phyloP scores from a whole-genome alignment of 768 basidiomycete species.

The Amanita brunnescens region DNA sequence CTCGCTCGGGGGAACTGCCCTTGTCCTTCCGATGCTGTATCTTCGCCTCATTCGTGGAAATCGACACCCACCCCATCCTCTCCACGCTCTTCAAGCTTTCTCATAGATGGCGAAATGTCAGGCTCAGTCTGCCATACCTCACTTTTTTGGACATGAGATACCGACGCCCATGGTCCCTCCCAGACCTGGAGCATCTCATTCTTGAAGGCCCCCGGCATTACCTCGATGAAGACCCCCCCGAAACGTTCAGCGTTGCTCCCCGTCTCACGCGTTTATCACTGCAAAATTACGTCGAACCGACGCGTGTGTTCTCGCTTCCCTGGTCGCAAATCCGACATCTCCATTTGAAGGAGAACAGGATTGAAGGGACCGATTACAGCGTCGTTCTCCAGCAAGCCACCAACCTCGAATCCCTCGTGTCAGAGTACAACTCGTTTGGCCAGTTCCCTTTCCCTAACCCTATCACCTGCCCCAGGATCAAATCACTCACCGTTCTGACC shows the following conservation, averaged over 20 bases:
- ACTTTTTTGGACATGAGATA: background rate
- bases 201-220: background rate
- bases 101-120: background rate
- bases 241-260: background rate
- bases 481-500: background rate
- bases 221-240: background rate
- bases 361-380: conserved; percentile 1
- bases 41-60: background rate
- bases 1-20: background rate
- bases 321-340: conserved; percentile 5
- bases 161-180: background rate
- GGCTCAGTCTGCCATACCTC: background rate
- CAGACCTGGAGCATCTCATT: conserved; percentile 1
- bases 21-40: conserved; percentile 1
- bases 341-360: background rate
- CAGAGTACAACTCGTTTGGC: background rate
- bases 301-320: background rate
- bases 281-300: background rate
- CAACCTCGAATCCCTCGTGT: background rate
- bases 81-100: background rate
- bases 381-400: background rate
- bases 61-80: background rate
- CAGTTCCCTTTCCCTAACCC: background rate
- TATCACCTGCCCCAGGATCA: conserved; percentile 1
- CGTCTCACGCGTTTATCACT: background rate